Percentiles rank a stretch among this genome's conserved stretches.
Evolutionary conservation across 495 filamentous ascomycete genomes (phyloP).

Genomic region (Sporormia fimetaria): DNA sequence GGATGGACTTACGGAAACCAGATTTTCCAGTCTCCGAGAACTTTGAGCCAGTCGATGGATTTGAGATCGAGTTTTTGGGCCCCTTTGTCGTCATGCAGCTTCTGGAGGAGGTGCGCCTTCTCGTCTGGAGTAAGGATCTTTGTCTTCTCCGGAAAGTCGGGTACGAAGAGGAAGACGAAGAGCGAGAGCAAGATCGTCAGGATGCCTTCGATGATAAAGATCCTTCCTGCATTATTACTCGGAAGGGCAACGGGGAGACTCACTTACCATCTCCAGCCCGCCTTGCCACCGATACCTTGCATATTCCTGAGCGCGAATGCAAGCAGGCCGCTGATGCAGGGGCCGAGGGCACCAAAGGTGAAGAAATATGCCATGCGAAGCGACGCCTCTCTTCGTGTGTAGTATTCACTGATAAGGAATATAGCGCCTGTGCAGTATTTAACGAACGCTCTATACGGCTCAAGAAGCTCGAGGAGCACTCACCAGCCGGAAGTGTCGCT

Average conservation of each 20-base stretch:
- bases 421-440: conserved; percentile 17
- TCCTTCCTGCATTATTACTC: conserved; percentile 8
- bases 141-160: conserved; percentile 19
- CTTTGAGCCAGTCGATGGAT: conserved; percentile 20
- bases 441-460: conserved; percentile 1
- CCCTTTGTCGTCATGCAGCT: conserved; percentile 18
- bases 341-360: conserved; percentile 19
- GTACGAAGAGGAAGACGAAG: conserved; percentile 16
- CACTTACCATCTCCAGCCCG: conserved; percentile 21
- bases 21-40: conserved; percentile 17
- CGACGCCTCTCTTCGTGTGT: conserved; percentile 20
- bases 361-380: conserved; percentile 21
- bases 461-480: neutral
- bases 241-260: neutral
- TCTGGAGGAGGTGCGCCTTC: conserved; percentile 11
- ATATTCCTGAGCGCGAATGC: conserved; percentile 18
- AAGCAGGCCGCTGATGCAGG: conserved; percentile 20
- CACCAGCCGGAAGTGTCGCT: conserved; percentile 21
- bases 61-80: conserved; percentile 15
- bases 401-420: conserved; percentile 18
- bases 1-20: conserved; percentile 15
- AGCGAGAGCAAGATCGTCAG: conserved; percentile 18
- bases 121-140: conserved; percentile 11
- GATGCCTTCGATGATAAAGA: conserved; percentile 25
- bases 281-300: conserved; percentile 18